Evolutionary conservation across 345 rosid species (phyloP), one percentile per base, ranked within the genome.

Genomic region (Corchorus olitorius): DNA sequence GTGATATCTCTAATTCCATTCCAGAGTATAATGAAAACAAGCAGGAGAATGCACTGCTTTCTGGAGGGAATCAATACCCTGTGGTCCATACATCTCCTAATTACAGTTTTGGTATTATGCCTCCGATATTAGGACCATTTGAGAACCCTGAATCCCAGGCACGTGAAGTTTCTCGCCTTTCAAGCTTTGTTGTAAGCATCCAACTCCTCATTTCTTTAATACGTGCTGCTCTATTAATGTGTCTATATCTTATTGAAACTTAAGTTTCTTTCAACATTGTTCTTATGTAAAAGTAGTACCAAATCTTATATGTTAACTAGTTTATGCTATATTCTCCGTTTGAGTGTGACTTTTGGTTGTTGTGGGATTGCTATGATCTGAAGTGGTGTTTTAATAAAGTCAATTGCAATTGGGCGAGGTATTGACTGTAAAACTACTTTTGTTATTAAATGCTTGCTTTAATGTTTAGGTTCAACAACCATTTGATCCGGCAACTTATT

Each of bases 81-180:
- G 81, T 82, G 70, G 90, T 86, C 75, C 93, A 88, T 70, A 81
- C 90, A 67, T 79, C 84, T 76, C 91, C 91, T 39, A 88, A 79
- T 84, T 87, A 86, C 85, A 84, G 78, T 72, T 85, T 80, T 73
- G 97, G 97, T 70, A 53, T 83, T 77, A 81, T 80, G 82, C 90
- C 93, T 76, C 89, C 97, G 73, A 79, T 88, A 76, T 66, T 87
- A 78, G 85, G 88, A 70, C 80, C 90, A 56, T 85, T 87, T 80
- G 97, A 91, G 78, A 94, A 81, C 78, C 78, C 94, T 6, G 97
- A 94, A 76, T 86, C 94, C 81, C 97, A 91, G 85, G 83, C 87
- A 76, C 90, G 85, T 67, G 97, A 92, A 77, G 87, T 76, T 74
- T 79, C 94, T 81, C 97, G 83, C 79, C 84, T 94, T 79, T 90